These are phyloP conservation scores for Cadophora sp. DNA, from an alignment of 2,329 filamentous ascomycete species.

Conservation along the genomic window DNA sequence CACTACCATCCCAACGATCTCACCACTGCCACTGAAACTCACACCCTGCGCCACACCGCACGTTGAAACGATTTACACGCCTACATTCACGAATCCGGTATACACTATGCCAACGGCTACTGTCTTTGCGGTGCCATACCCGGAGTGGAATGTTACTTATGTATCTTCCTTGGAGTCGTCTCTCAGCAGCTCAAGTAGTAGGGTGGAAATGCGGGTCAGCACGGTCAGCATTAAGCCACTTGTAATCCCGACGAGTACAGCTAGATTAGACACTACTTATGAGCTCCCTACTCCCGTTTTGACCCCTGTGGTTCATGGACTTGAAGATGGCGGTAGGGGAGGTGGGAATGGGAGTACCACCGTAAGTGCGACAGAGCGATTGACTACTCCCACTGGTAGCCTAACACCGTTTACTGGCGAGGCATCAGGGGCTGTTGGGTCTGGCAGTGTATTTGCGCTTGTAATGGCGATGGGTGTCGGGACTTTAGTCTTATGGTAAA, in stretches of 20 bases:
- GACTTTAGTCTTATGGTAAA: not conserved
- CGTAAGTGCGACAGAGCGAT: not conserved
- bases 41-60: conserved; percentile 22
- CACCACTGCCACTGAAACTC: conserved; percentile 14
- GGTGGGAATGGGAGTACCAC: not conserved
- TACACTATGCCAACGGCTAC: conserved; percentile 29
- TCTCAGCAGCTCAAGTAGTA: no score
- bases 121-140: conserved; percentile 22
- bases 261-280: not conserved
- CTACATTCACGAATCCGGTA: conserved; percentile 24
- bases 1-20: not conserved
- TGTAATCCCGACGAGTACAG: not conserved
- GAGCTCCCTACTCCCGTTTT: not conserved
- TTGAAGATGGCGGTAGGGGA: not conserved
- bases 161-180: no score
- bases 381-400: not conserved
- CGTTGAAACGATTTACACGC: conserved; percentile 26
- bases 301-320: not conserved
- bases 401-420: not conserved
- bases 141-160: conserved; percentile 24
- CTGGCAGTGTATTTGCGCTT: not conserved
- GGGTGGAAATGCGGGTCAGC: not conserved
- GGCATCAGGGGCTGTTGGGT: not conserved
- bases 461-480: not conserved
- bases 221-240: not conserved